These are phyloP conservation scores for Gynandropsis gynandra DNA, from an alignment of 345 rosid species.

Conservation along the genomic window DNA sequence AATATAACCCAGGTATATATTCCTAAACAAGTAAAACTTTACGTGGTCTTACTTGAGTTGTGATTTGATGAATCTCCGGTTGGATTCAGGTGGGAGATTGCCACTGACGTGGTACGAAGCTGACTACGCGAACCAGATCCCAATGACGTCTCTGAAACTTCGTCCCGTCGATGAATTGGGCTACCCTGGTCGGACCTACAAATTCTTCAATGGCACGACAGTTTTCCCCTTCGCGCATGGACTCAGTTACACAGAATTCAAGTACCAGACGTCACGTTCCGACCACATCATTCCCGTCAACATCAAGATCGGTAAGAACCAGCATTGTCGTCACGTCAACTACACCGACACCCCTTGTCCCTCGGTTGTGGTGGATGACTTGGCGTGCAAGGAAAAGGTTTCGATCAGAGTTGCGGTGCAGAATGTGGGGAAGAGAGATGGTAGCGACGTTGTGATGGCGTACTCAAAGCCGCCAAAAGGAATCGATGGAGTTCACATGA, in stretches of 20 bases:
- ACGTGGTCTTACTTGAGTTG: too few species aligned
- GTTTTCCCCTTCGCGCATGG: constrained; percentile 52
- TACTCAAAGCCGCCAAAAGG: constrained; percentile 31
- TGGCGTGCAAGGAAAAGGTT: background rate
- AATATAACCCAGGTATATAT: constrained; percentile 53
- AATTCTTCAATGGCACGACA: constrained; percentile 45
- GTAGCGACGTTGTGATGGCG: constrained; percentile 19
- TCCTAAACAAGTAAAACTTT: background rate
- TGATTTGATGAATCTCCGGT: too few species aligned
- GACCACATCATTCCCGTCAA: background rate
- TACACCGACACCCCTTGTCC: background rate
- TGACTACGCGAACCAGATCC: constrained; percentile 28
- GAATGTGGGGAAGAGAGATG: background rate
- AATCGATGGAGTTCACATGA: constrained; percentile 14
- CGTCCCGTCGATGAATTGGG: constrained; percentile 36
- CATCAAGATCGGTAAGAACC: background rate
- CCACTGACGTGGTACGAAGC: constrained; percentile 48
- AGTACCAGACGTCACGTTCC: background rate
- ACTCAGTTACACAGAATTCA: constrained; percentile 38
- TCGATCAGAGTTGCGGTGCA: background rate
- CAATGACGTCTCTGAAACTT: constrained; percentile 51
- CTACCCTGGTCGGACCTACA: constrained; percentile 53
- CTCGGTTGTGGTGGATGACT: background rate
- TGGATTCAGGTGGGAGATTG: constrained; percentile 50
- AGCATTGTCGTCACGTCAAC: background rate